phyloP scores from a whole-genome alignment of 441 rosid genomes.

The Pelargonium citronellum region DNA sequence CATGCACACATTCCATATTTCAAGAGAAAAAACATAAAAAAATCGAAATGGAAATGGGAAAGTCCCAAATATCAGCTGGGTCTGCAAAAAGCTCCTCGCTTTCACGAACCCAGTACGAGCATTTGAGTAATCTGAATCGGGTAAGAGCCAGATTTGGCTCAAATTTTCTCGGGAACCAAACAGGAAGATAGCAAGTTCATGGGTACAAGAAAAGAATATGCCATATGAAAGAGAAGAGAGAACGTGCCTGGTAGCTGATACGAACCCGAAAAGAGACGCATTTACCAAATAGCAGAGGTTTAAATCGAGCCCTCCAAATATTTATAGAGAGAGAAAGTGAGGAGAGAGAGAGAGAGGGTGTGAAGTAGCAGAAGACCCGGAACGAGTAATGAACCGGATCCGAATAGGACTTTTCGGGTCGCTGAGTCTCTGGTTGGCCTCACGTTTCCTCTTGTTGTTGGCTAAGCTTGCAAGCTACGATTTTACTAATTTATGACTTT shows the following conservation, averaged over 20 bases:
- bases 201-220: constrained; percentile 8
- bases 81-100: neutral
- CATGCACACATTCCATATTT: neutral
- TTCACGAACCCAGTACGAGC: neutral
- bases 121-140: neutral
- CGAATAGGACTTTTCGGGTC: neutral
- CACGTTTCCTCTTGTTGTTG: neutral
- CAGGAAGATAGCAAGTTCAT: constrained; percentile 6
- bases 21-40: neutral
- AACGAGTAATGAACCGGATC: neutral
- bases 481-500: neutral
- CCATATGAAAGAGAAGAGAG: constrained; percentile 4
- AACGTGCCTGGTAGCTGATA: neutral
- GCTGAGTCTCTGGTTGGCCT: neutral
- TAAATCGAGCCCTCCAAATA: neutral
- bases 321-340: neutral
- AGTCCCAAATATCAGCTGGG: neutral
- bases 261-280: neutral
- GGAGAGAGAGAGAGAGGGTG: neutral
- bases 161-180: neutral
- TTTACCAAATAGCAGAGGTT: neutral
- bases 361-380: neutral
- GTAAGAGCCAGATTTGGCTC: neutral
- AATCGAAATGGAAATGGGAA: neutral
- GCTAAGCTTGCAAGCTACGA: neutral